Conservation (phyloP, 495 filamentous ascomycete genomes). For the Barbatosphaeria neglecta region DNA sequence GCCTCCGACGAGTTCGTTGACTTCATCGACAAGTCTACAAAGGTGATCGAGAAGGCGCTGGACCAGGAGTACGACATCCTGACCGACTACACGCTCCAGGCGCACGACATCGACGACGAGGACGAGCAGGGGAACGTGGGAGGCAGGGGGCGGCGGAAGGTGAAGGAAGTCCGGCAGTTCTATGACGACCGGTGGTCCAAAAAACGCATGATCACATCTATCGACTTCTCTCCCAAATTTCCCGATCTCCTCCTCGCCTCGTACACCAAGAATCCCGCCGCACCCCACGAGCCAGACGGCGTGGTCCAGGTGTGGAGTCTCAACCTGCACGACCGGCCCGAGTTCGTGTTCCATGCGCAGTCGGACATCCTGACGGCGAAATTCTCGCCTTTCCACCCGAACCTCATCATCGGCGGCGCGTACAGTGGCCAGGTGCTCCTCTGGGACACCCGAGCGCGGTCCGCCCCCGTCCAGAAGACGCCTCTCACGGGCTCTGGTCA, state of each 20-base stretch:
- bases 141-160: constrained; percentile 64
- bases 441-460: constrained; percentile 91
- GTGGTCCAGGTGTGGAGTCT: constrained; percentile 95
- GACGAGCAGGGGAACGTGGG: constrained; percentile 66
- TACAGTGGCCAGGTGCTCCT: constrained; percentile 95
- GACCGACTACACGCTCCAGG: constrained; percentile 80
- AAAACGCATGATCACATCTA: constrained; percentile 87
- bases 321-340: constrained; percentile 82
- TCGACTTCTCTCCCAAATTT: constrained; percentile 91
- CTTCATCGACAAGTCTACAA: constrained; percentile 90
- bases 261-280: constrained; percentile 92
- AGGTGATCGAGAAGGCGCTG: constrained; percentile 91
- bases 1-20: constrained; percentile 86
- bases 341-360: constrained; percentile 92
- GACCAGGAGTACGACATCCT: constrained; percentile 90
- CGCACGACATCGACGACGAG: constrained; percentile 61
- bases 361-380: constrained; percentile 92
- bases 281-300: constrained; percentile 90
- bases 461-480: constrained; percentile 87
- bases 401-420: constrained; percentile 84
- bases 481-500: constrained; percentile 86
- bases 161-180: constrained; percentile 84
- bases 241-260: constrained; percentile 84
- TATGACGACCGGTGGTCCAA: constrained; percentile 93
- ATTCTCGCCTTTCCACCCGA: constrained; percentile 95